Evolutionary conservation across 2,329 filamentous ascomycete genomes (phyloP), one percentile per base, ranked within the genome.

Genomic region (Microdochium nivale): DNA sequence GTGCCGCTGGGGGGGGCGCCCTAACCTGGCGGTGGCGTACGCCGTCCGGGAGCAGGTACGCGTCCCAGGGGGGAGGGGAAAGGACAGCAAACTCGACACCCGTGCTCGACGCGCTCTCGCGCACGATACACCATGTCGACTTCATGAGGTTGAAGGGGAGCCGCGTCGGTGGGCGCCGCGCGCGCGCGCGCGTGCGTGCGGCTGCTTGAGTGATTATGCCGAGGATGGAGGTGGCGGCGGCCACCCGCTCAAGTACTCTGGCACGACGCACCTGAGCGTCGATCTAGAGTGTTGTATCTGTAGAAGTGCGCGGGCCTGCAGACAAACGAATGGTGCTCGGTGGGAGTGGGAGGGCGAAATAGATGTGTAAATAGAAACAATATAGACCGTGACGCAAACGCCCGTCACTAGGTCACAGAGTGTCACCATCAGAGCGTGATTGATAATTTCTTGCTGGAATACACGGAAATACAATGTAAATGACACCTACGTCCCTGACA

Each of bases 221-320:
- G 87, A 89, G 59, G 79, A 83, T 24, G 76, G 79, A 8, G 30
- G n/a, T 77, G 96, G 63, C 77, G 87, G 58, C 74, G 81, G 58
- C 86, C 8, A 91, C 68, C 83, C 88, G 32, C 73, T 97, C 59
- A 95, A 96, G 72, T 94, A 90, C 65, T 80, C 97, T 51, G 90
- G 90, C 1, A 80, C 84, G 62, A 80, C 86, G 3, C 99, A 99
- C 67, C 70, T 96, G 57, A 81, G 72, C 21, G 84, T 90, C 9
- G 87, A 90, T 50, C 67, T 79, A 53, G 65, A 63, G 3, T 89
- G 30, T 33, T 9, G 30, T 9, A 85, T 66, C 69, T 96, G 49
- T 88, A 94, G 69, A 78, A 76, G 62, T 77, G 81, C 52, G 78
- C 87, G 3, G 81, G 82, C 49, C 70, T 97, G 62, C 78, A 70